Percentiles rank a stretch among this genome's conserved stretches.
Evolutionary conservation across 2,329 filamentous ascomycete species (phyloP).

Genomic region (Neopestalotiopsis clavispora): DNA sequence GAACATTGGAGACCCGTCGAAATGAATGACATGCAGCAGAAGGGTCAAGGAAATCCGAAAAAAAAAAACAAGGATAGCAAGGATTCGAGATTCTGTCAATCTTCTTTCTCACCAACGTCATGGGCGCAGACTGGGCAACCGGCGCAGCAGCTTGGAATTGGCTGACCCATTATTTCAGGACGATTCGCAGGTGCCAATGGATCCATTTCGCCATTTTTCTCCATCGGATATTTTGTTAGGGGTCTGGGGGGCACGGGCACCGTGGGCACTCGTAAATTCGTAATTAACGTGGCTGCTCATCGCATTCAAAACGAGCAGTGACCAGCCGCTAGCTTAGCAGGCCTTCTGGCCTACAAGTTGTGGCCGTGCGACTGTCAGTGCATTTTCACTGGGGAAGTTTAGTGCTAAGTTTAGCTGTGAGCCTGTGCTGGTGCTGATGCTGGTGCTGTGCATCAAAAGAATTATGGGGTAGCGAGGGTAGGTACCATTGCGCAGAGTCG

Average conservation of each 20-base stretch:
- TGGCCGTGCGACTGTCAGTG: neutral
- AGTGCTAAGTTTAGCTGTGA: neutral
- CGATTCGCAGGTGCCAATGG: neutral
- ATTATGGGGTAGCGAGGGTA: too few relatives aligned
- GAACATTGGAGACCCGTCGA: neutral
- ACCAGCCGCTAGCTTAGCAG: neutral
- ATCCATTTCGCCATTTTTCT: neutral
- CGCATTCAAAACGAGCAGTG: neutral
- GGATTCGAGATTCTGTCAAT: neutral
- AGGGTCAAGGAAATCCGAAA: neutral
- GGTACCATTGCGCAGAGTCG: neutral
- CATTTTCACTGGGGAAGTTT: neutral
- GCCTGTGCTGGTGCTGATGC: too few relatives aligned
- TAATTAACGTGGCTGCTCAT: slow-evolving; percentile 3
- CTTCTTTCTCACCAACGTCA: neutral
- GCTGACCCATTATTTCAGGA: neutral
- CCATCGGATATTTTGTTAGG: neutral
- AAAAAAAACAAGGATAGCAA: neutral
- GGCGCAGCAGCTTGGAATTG: neutral
- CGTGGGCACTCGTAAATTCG: neutral
- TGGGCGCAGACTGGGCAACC: neutral
- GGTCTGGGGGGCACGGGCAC: neutral
- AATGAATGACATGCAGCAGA: neutral
- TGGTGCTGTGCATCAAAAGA: too few relatives aligned
- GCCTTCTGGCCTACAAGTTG: neutral